These are phyloP conservation scores for Euphorbia corollata DNA, from an alignment of 441 rosid species.

Conservation along the genomic window DNA sequence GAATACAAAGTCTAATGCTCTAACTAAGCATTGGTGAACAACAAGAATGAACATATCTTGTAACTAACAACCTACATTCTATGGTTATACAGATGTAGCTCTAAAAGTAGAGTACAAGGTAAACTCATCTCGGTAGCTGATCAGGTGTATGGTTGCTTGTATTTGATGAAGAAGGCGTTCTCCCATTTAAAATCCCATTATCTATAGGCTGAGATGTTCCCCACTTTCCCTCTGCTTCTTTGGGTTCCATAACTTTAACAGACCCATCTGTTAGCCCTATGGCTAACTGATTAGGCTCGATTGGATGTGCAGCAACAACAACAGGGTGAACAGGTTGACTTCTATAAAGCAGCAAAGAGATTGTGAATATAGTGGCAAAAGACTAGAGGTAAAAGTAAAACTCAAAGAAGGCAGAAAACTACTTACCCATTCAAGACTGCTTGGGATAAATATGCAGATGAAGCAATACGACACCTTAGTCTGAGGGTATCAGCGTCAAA, in stretches of 20 bases:
- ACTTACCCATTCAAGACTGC: conserved; percentile 49
- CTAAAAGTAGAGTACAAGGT: conserved; percentile 7
- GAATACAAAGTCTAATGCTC: conserved; percentile 9
- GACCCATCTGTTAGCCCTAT: conserved; percentile 69
- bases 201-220: conserved; percentile 54
- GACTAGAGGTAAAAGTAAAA: neutral
- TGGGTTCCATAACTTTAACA: conserved; percentile 72
- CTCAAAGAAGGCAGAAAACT: neutral
- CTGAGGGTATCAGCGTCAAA: conserved; percentile 68
- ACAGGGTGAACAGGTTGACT: conserved; percentile 58
- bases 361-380: neutral
- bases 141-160: conserved; percentile 74
- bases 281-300: conserved; percentile 67
- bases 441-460: conserved; percentile 56
- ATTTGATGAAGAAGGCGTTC: conserved; percentile 60
- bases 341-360: conserved; percentile 23
- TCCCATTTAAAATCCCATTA: conserved; percentile 45
- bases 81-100: conserved; percentile 18
- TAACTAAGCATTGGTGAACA: conserved; percentile 23
- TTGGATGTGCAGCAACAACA: conserved; percentile 79
- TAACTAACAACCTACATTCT: conserved; percentile 23
- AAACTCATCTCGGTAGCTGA: conserved; percentile 51
- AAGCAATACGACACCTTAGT: conserved; percentile 69
- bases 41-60: conserved; percentile 21
- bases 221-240: conserved; percentile 72